phyloP scores from a whole-genome alignment of 164 flowering plant genomes.

The Liquidambar formosana region DNA sequence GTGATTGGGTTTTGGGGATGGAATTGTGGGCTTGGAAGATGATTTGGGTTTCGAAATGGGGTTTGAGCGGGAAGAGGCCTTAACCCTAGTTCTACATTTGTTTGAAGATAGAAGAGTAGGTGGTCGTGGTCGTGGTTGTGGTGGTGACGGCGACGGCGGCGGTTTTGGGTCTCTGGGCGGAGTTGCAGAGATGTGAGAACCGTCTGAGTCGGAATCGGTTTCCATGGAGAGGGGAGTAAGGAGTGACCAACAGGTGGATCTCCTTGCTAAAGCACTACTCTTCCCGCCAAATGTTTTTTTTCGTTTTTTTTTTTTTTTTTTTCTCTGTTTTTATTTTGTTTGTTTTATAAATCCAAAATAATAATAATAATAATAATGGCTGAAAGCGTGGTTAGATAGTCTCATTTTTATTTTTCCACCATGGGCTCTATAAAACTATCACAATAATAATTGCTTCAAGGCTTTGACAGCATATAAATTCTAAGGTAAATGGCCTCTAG shows the following conservation, averaged over 20 bases:
- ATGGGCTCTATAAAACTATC: too few species aligned
- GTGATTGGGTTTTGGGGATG: conserved; percentile 19
- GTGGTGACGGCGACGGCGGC: conserved; percentile 24
- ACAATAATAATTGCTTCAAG: too few species aligned
- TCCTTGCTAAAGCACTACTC: background rate
- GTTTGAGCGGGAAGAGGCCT: conserved; percentile 22
- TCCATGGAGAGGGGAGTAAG: conserved; percentile 33
- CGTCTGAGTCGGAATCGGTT: conserved; percentile 74
- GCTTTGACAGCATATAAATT: too few species aligned
- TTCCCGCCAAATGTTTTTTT: conserved; percentile 9
- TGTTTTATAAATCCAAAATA: too few species aligned
- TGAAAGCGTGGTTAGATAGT: too few species aligned
- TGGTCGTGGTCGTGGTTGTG: conserved; percentile 15
- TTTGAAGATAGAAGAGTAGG: conserved; percentile 20
- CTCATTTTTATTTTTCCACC: too few species aligned
- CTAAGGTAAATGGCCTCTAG: too few species aligned
- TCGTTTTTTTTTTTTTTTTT: too few species aligned
- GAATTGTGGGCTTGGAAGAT: conserved; percentile 11
- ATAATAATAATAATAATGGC: too few species aligned
- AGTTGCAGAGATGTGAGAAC: conserved; percentile 85
- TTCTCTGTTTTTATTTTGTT: too few species aligned
- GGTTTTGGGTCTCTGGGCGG: conserved; percentile 54
- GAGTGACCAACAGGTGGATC: too few species aligned
- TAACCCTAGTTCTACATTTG: conserved; percentile 21
- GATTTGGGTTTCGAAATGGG: conserved; percentile 19